phyloP scores from a whole-genome alignment of 2,329 filamentous ascomycete genomes.

The Parasarocladium wereldwijsianum region DNA sequence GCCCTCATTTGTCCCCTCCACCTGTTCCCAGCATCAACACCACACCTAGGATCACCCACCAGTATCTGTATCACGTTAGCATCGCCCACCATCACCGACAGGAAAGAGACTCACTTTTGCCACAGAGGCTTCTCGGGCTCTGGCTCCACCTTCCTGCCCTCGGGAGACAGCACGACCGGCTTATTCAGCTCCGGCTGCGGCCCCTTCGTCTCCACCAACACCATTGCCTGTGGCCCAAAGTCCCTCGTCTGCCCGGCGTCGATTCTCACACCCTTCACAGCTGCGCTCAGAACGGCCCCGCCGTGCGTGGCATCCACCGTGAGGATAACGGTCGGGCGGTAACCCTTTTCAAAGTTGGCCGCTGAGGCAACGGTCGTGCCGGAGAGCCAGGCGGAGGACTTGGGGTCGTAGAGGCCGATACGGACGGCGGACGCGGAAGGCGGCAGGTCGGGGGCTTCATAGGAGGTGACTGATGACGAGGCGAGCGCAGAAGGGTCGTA shows the following conservation, averaged over 20 bases:
- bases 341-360: conserved; percentile 47
- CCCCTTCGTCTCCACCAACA: conserved; percentile 32
- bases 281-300: conserved; percentile 33
- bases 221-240: conserved; percentile 44
- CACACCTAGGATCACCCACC: conserved; percentile 46
- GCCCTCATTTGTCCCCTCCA: conserved; percentile 35
- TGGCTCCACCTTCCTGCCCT: conserved; percentile 41
- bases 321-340: conserved; percentile 40
- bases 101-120: conserved; percentile 40
- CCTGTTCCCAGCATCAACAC: conserved; percentile 37
- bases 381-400: conserved; percentile 31
- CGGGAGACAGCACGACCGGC: conserved; percentile 44
- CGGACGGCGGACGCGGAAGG: conserved; percentile 33
- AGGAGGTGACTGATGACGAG: conserved; percentile 33
- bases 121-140: conserved; percentile 48
- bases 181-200: conserved; percentile 46
- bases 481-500: conserved; percentile 33
- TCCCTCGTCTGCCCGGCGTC: conserved; percentile 51
- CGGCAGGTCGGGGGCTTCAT: conserved; percentile 40
- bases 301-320: conserved; percentile 28
- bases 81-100: conserved; percentile 4
- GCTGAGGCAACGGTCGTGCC: conserved; percentile 39
- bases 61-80: conserved; percentile 39
- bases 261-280: conserved; percentile 39
- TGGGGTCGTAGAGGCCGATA: conserved; percentile 40